A percentile compares a stretch with the other conserved stretches of the same genome.
These are phyloP conservation scores for Didymella pinodella DNA, from an alignment of 2,329 filamentous ascomycete genomes.

Conservation along the genomic window DNA sequence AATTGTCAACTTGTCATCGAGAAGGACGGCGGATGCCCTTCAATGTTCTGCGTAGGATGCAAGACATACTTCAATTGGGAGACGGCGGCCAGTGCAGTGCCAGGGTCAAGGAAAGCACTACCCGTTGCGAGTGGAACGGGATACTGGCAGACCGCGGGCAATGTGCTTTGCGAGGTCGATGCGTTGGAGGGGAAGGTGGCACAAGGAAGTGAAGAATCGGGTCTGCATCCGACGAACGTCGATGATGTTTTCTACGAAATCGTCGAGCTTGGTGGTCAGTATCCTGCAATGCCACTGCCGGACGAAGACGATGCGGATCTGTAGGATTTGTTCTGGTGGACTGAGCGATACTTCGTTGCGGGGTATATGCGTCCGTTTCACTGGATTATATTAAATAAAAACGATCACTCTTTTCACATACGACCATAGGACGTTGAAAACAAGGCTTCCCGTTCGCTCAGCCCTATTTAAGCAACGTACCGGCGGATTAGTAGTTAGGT, in stretches of 20 bases:
- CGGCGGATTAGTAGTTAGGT: neutral
- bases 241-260: neutral
- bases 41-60: conserved; percentile 36
- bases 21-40: conserved; percentile 41
- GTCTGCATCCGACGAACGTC: neutral
- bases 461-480: neutral
- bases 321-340: neutral
- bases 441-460: neutral
- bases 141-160: conserved; percentile 5
- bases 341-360: too few species aligned
- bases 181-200: neutral
- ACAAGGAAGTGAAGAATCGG: neutral
- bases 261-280: neutral
- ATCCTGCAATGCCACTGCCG: neutral
- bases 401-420: too few species aligned
- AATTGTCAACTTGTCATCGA: conserved; percentile 44
- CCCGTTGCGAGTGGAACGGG: neutral
- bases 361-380: too few species aligned
- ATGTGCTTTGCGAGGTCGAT: conserved; percentile 15
- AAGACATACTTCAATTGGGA: conserved; percentile 40
- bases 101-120: conserved; percentile 28
- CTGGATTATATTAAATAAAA: too few species aligned
- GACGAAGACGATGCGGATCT: conserved; percentile 12
- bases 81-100: conserved; percentile 33
- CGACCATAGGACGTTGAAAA: too few species aligned